Evolutionary conservation across 1,284 basidiomycete species (phyloP).

Genomic region (Cystobasidium pallidum): DNA sequence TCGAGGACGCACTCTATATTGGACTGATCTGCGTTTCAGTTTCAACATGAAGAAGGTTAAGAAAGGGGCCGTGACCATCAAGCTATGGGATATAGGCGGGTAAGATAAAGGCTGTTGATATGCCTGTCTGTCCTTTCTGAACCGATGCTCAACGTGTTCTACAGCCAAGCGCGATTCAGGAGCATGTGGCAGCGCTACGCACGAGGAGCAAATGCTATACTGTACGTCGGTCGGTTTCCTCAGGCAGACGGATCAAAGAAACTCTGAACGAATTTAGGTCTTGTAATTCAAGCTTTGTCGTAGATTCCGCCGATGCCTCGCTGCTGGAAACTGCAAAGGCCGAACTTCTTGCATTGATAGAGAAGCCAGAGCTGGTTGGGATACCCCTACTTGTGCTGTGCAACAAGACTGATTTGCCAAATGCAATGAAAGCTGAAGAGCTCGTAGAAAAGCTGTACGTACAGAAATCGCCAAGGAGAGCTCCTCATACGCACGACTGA

Average conservation of each 20-base stretch:
- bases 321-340: slow-evolving; percentile 84
- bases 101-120: neutral
- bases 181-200: slow-evolving; percentile 89
- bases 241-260: no score
- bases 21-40: slow-evolving; percentile 35
- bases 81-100: slow-evolving; percentile 52
- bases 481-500: neutral
- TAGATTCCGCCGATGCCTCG: slow-evolving; percentile 80
- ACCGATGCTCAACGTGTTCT: neutral
- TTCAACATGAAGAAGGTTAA: slow-evolving; percentile 54
- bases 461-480: slow-evolving; percentile 47
- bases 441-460: slow-evolving; percentile 78
- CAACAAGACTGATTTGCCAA: slow-evolving; percentile 90
- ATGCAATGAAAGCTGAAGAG: slow-evolving; percentile 79
- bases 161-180: slow-evolving; percentile 67
- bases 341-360: slow-evolving; percentile 82
- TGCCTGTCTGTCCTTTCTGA: neutral
- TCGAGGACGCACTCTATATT: neutral
- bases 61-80: slow-evolving; percentile 54
- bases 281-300: slow-evolving; percentile 70
- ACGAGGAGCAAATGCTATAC: slow-evolving; percentile 87
- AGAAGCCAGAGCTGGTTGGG: slow-evolving; percentile 70
- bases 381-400: slow-evolving; percentile 92
- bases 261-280: no score
- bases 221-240: slow-evolving; percentile 64